Base-by-base conservation (phyloP, 2,329 filamentous ascomycete species). In the Fusarium setosum region DNA sequence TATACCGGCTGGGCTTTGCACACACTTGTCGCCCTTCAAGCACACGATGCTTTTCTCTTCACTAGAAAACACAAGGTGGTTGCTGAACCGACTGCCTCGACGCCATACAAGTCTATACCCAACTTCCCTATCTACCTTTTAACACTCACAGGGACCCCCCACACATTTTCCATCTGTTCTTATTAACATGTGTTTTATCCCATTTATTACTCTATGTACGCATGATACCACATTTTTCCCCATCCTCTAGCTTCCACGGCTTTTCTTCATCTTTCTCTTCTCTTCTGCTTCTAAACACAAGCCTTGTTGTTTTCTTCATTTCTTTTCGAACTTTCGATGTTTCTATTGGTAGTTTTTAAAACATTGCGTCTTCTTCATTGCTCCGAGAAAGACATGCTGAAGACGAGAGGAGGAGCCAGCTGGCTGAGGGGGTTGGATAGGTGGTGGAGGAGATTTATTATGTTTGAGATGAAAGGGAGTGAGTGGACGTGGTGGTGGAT, bases 201-300 rank as follows among this genome's bases (percentile, higher is more conserved):
- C 26, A 29, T 29, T 12, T 29, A n/a, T n/a, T n/a, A 29, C 26
- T 58, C 54, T 66, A 53, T 63, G 61, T 65, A 69, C 60, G 59
- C 61, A 71, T 64, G 66, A 67, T 69, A 67, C 61, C 68, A 72
- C 56, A 61, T 37, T 45, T 62, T 57, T 54, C 48, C 38, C 53
- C 54, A 48, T 51, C 50, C 49, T 31, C 49, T 18, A 42, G 60
- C 64, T 38, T 44, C 26, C 41, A 68, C 61, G 49, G 61, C 52
- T 65, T 56, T 56, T 53, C 55, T 61, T 45, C 51, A 56, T 34
- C 38, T 56, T 38, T 71, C 59, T 59, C 15, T 53, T 41, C 45
- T 63, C 24, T 31, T 6, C 32, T 31, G 13, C 18, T 53, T 56
- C 34, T 49, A 41, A 59, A 65, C 23, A 56, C 37, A 55, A 52